Percentiles rank a stretch among this genome's conserved stretches.
Conservation (phyloP, 2,329 filamentous ascomycete genomes). For the Sphaerulina musiva region DNA sequence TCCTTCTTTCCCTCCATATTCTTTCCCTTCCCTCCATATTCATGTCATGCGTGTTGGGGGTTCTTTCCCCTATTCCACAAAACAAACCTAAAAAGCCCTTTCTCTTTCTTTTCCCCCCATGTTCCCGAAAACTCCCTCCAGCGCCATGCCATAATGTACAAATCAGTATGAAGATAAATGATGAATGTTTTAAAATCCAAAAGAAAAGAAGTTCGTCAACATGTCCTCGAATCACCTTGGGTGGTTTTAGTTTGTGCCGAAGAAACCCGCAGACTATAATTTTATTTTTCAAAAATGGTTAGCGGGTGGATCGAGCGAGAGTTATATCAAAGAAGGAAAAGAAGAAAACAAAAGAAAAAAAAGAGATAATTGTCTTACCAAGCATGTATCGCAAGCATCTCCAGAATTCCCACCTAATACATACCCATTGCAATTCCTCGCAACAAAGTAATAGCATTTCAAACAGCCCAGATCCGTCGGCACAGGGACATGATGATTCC, state of each 20-base stretch:
- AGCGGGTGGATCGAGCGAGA: not conserved
- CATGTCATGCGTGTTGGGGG: too few species aligned
- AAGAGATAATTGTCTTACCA: slow-evolving; percentile 19
- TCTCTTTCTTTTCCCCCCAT: too few species aligned
- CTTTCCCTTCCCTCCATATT: too few species aligned
- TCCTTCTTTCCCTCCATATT: too few species aligned
- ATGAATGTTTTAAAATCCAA: not conserved
- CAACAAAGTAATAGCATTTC: slow-evolving; percentile 35
- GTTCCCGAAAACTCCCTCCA: not conserved
- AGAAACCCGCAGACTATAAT: slow-evolving; percentile 29
- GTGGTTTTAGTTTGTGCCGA: slow-evolving; percentile 22
- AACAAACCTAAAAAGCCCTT: too few species aligned
- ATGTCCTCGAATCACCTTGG: not conserved
- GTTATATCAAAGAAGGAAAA: not conserved
- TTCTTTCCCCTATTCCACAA: too few species aligned
- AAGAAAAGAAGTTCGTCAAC: not conserved
- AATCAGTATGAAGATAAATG: not conserved
- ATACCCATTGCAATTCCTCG: slow-evolving; percentile 34
- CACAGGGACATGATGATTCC: not conserved
- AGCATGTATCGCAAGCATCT: slow-evolving; percentile 32
- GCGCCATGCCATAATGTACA: not conserved
- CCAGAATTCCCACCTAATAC: slow-evolving; percentile 31
- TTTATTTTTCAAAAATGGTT: too few species aligned
- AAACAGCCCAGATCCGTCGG: slow-evolving; percentile 30
- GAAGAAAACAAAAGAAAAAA: not conserved